Percentiles rank a stretch among this genome's conserved stretches.
phyloP scores from a whole-genome alignment of 1,284 basidiomycete genomes.

The Trichosporon sp. region DNA sequence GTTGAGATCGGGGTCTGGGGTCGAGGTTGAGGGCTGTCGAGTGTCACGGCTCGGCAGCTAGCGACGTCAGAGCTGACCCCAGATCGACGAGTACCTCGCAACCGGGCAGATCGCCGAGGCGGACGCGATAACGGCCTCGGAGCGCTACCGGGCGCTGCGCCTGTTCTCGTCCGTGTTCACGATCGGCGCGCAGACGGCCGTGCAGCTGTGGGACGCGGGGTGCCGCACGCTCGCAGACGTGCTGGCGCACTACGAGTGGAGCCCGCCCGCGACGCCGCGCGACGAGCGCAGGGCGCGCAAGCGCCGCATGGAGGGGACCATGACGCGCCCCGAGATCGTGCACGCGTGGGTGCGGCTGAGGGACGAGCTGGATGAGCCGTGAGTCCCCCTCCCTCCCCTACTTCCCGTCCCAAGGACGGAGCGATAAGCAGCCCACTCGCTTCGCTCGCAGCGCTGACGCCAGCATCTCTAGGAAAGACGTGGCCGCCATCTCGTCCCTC shows the following conservation, averaged over 20 bases:
- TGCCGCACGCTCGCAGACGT: slow-evolving; percentile 45
- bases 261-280: slow-evolving; percentile 24
- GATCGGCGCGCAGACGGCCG: slow-evolving; percentile 41
- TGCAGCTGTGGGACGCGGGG: slow-evolving; percentile 41
- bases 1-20: no score
- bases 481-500: slow-evolving; percentile 39
- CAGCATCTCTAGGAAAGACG: slow-evolving; percentile 45
- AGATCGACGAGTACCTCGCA: slow-evolving; percentile 48
- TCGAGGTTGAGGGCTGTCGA: no score
- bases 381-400: slow-evolving; percentile 10
- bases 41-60: no score
- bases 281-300: slow-evolving; percentile 30
- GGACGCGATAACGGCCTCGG: slow-evolving; percentile 31
- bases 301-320: slow-evolving; percentile 37
- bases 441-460: slow-evolving; percentile 5
- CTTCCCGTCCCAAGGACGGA: no score
- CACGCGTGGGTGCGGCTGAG: slow-evolving; percentile 43
- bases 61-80: neutral
- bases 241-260: slow-evolving; percentile 29
- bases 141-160: slow-evolving; percentile 34
- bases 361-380: slow-evolving; percentile 41
- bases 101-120: slow-evolving; percentile 41
- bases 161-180: slow-evolving; percentile 45
- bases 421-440: no score
- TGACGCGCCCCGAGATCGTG: slow-evolving; percentile 46